phyloP scores from a whole-genome alignment of 495 filamentous ascomycete species.

The Aspergillus heteromorphus region DNA sequence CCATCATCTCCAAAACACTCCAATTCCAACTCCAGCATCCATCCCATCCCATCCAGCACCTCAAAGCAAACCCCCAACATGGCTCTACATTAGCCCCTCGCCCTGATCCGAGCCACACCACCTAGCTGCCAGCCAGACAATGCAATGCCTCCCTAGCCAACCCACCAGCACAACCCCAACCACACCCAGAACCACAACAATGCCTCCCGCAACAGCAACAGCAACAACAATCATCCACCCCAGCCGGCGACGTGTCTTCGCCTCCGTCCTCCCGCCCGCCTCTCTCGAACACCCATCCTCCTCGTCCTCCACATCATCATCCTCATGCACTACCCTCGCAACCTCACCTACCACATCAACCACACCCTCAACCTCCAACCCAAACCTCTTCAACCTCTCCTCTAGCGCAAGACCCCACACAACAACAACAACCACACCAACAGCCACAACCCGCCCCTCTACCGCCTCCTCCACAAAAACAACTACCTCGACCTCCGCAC shows the following conservation, averaged over 20 bases:
- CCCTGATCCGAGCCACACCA: too few species aligned
- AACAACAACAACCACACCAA: too few species aligned
- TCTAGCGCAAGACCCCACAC: conserved; percentile 10
- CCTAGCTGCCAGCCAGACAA: background rate
- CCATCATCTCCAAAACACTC: background rate
- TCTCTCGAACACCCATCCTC: conserved; percentile 31
- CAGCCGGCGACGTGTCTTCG: conserved; percentile 42
- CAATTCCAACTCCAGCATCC: background rate
- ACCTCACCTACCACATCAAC: conserved; percentile 1
- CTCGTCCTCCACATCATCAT: too few species aligned
- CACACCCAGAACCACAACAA: background rate
- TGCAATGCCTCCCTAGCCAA: background rate
- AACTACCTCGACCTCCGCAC: conserved; percentile 8
- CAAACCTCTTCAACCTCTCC: conserved; percentile 22
- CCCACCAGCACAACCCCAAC: background rate
- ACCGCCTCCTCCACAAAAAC: conserved; percentile 18
- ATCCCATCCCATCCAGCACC: background rate
- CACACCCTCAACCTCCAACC: conserved; percentile 22
- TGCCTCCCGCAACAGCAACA: background rate
- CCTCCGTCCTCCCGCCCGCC: conserved; percentile 48
- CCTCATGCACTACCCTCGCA: conserved; percentile 17
- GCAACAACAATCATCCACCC: conserved; percentile 22
- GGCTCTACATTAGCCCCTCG: too few species aligned
- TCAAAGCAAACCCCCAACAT: background rate
- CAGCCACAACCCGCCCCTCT: background rate